A percentile compares a stretch with the other conserved stretches of the same genome.
Conservation (phyloP, 179 eudicot genomes). For the Silene coronaria region DNA sequence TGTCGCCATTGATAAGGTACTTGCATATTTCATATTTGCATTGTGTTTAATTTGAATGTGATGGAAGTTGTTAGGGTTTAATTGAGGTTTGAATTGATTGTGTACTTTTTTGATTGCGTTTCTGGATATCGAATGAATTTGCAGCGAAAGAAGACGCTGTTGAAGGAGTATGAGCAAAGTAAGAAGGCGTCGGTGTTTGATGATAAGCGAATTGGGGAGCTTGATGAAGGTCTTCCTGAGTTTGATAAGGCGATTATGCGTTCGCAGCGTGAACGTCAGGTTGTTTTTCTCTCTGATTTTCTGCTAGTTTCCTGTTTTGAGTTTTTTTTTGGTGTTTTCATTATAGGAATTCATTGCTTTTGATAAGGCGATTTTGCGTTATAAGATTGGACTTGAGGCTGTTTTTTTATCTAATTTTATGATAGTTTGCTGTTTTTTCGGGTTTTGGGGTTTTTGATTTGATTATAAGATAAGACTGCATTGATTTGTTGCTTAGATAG, state of each 20-base stretch:
- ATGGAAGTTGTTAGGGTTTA: not conserved
- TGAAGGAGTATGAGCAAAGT: conserved; percentile 81
- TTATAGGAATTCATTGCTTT: not conserved
- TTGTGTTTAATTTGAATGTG: not conserved
- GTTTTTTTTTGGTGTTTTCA: not conserved
- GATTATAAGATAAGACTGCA: not conserved
- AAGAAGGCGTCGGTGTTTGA: conserved; percentile 70
- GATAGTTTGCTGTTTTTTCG: not conserved
- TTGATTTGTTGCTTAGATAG: not conserved
- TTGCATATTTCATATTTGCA: too few species aligned
- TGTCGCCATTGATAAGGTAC: conserved; percentile 63
- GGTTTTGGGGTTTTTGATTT: not conserved
- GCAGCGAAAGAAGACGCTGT: conserved; percentile 80
- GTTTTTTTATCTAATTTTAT: too few species aligned
- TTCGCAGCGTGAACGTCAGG: conserved; percentile 84
- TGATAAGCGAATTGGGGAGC: conserved; percentile 88
- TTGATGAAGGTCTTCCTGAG: conserved; percentile 64
- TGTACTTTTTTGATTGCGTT: not conserved
- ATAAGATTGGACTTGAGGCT: too few species aligned
- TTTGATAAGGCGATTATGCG: conserved; percentile 84
- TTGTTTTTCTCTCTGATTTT: not conserved
- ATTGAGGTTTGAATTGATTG: not conserved
- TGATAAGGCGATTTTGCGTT: too few species aligned
- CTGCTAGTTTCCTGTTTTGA: not conserved
- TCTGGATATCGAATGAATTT: conserved; percentile 2